A percentile compares a stretch with the other conserved stretches of the same genome.
Conservation (phyloP, 176 grass and related monocot genomes). For the Puccinellia tenuiflora region DNA sequence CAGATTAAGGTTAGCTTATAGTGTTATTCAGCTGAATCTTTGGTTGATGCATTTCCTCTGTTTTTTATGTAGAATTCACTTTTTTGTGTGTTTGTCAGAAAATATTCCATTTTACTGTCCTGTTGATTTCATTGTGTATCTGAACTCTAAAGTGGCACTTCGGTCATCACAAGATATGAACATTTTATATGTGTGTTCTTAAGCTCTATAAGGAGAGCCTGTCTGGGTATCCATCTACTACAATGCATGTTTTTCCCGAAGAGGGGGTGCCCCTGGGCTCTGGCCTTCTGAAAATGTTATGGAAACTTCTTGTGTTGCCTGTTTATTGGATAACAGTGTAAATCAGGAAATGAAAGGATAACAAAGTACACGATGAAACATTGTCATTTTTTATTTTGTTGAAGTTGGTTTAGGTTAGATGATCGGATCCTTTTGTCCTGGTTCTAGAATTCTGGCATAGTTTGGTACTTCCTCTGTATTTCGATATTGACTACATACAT, state of each 20-base stretch:
- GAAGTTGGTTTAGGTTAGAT: not conserved
- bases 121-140: constrained; percentile 13
- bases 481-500: no score
- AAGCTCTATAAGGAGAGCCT: not conserved
- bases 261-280: not conserved
- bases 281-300: not conserved
- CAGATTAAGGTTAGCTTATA: constrained; percentile 82
- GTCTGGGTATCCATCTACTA: not conserved
- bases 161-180: not conserved
- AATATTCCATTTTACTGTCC: constrained; percentile 14
- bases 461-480: no score
- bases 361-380: not conserved
- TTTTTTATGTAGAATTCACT: constrained; percentile 5
- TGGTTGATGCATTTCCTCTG: not conserved
- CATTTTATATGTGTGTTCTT: not conserved
- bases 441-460: not conserved
- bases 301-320: not conserved
- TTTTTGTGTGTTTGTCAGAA: constrained; percentile 10
- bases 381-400: not conserved
- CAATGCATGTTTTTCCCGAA: not conserved
- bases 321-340: not conserved
- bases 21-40: not conserved
- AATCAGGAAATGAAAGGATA: not conserved
- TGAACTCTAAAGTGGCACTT: not conserved
- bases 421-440: not conserved